Evolutionary conservation across 2,329 filamentous ascomycete genomes (phyloP), one percentile per base, ranked within the genome.

Genomic region (Xylaria multiplex): DNA sequence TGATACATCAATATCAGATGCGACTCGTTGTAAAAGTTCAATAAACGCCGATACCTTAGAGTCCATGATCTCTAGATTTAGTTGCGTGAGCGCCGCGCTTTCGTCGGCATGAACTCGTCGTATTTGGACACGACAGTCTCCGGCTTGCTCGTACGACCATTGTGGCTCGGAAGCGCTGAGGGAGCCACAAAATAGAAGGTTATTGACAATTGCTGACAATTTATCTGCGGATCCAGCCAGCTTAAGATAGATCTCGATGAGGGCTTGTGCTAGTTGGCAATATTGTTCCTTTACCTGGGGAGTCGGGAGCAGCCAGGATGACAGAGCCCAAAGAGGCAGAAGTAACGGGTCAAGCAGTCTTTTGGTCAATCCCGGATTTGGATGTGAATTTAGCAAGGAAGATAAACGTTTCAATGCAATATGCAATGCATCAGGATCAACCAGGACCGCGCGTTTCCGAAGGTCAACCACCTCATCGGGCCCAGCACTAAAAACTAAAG

Each of bases 341-440:
- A 91, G 71, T 2, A 91, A 73, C 0, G 86, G 86, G 2, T 81
- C 79, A 2, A 92, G 76, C 0, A 93, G 79, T 57, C 90, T 82
- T 68, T 84, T 88, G 50, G 88, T 85, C 9, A 92, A 77, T 0
- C 88, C 88, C 0, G 89, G 87, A 62, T 91, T 90, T 0, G 89
- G 89, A 72, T 90, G 90, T 0, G 88, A 90, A 22, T 85, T 80
- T 1, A 89, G 75, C 1, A 93, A 77, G 0, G 83, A 80, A 42
- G 81, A 82, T 0, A 93, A 76, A 16, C 89, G 83, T 37, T 79
- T 81, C 2, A 93, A 74, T 1, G 87, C 84, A 40, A 75, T 75
- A 19, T 81, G 78, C 4, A 92, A 76, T 1, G 84, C 78, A 1
- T 79, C 72, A 3, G 84, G 77, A 6, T 79, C 68, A 16, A 89